Percentiles rank a stretch among this genome's conserved stretches.
These are phyloP conservation scores for California macrophylla DNA, from an alignment of 441 rosid species.

Conservation along the genomic window DNA sequence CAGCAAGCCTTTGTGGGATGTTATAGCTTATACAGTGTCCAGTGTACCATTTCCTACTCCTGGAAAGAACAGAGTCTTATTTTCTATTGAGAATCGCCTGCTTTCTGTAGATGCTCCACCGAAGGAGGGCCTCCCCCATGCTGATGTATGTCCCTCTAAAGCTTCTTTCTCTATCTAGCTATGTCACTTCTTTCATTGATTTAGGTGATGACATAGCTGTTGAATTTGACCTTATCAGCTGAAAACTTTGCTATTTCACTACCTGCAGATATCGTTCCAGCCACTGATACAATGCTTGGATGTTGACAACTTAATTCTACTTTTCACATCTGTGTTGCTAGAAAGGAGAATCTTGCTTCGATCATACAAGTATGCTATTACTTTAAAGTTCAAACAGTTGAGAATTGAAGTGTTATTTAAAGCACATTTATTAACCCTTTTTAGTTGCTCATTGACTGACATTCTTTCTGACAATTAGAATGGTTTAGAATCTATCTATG, in stretches of 20 bases:
- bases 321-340: constrained; percentile 80
- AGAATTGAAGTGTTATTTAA: not conserved
- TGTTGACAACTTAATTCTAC: constrained; percentile 80
- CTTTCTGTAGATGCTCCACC: constrained; percentile 92
- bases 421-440: not conserved
- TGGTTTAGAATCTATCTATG: not conserved
- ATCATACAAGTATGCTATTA: constrained; percentile 61
- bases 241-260: constrained; percentile 14
- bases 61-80: constrained; percentile 82
- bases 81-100: constrained; percentile 75
- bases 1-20: constrained; percentile 97
- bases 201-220: not conserved
- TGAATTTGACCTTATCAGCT: constrained; percentile 1
- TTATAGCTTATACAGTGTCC: constrained; percentile 59
- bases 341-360: constrained; percentile 91
- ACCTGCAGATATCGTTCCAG: constrained; percentile 86
- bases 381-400: constrained; percentile 13
- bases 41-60: constrained; percentile 91
- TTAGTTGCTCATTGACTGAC: not conserved
- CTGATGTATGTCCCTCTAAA: constrained; percentile 51
- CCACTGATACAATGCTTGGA: constrained; percentile 93
- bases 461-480: not conserved
- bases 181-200: constrained; percentile 15
- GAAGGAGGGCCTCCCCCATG: constrained; percentile 83
- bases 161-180: constrained; percentile 19